phyloP scores from a whole-genome alignment of 2,329 filamentous ascomycete species.

The Penicillium sp. region DNA sequence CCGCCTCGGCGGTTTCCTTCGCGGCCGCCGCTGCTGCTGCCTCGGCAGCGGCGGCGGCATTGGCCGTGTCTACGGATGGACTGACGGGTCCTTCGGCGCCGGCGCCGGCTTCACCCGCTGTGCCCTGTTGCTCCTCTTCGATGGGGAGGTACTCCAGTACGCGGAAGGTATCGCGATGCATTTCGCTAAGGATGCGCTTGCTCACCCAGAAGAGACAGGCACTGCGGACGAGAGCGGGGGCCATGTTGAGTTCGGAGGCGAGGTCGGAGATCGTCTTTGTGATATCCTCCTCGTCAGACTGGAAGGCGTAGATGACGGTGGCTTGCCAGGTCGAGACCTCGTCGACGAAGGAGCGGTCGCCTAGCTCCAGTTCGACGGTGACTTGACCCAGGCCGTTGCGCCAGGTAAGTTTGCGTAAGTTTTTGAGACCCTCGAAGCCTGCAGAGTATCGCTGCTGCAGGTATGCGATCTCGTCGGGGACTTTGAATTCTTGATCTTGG shows the following conservation, averaged over 20 bases:
- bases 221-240: conserved; percentile 53
- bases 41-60: conserved; percentile 38
- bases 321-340: conserved; percentile 82
- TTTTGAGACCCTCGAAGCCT: conserved; percentile 75
- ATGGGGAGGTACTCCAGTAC: conserved; percentile 53
- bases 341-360: conserved; percentile 67
- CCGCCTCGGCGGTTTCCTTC: conserved; percentile 48
- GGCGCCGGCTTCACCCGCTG: conserved; percentile 16
- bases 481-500: conserved; percentile 50
- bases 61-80: conserved; percentile 26
- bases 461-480: conserved; percentile 44
- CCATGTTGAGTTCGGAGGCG: conserved; percentile 51
- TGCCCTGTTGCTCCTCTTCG: conserved; percentile 25
- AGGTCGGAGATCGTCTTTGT: conserved; percentile 45
- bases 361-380: conserved; percentile 73
- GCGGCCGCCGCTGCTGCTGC: conserved; percentile 41
- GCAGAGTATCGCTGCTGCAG: conserved; percentile 67
- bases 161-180: conserved; percentile 50
- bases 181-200: conserved; percentile 49
- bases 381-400: conserved; percentile 75
- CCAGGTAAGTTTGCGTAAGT: conserved; percentile 83
- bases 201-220: conserved; percentile 61
- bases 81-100: conserved; percentile 14
- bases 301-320: conserved; percentile 79
- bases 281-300: conserved; percentile 42